phyloP scores from a whole-genome alignment of 2,329 filamentous ascomycete genomes.

The Pseudomassariella vexata region DNA sequence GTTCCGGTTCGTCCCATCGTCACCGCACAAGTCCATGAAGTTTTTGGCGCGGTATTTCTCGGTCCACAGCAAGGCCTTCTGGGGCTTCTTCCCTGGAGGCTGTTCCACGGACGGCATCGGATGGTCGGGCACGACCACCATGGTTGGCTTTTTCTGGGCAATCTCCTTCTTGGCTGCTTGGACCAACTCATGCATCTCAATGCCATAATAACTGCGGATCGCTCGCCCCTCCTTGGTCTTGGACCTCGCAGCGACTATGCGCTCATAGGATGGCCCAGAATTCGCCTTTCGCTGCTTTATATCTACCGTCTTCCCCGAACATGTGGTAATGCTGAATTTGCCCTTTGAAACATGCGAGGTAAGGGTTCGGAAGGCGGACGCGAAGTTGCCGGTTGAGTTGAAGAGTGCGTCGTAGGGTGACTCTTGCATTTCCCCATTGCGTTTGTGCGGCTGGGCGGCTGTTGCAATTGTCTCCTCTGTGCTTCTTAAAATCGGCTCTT shows the following conservation, averaged over 20 bases:
- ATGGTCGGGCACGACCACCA: conserved; percentile 19
- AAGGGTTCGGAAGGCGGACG: conserved; percentile 16
- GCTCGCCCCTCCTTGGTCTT: conserved; percentile 62
- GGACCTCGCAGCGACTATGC: conserved; percentile 63
- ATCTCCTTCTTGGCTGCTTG: conserved; percentile 62
- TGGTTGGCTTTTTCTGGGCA: conserved; percentile 26
- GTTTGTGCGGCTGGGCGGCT: neutral
- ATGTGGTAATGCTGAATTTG: conserved; percentile 43
- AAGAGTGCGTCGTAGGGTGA: conserved; percentile 15
- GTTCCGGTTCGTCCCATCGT: conserved; percentile 85
- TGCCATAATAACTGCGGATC: conserved; percentile 78
- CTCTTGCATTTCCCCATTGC: too few species aligned
- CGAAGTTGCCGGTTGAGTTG: conserved; percentile 9
- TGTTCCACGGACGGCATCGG: conserved; percentile 38
- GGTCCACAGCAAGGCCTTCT: conserved; percentile 72
- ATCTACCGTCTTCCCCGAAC: conserved; percentile 49
- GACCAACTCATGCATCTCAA: conserved; percentile 82
- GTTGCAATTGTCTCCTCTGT: too few species aligned
- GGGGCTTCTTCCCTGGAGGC: conserved; percentile 30
- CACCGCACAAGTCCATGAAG: conserved; percentile 90
- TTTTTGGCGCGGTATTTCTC: conserved; percentile 93
- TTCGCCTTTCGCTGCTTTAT: conserved; percentile 48
- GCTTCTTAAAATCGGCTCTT: too few species aligned
- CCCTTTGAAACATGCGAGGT: conserved; percentile 13
- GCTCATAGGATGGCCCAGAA: conserved; percentile 52